Conservation (phyloP, 106 monocot genomes). For the Dendrobium nobile region DNA sequence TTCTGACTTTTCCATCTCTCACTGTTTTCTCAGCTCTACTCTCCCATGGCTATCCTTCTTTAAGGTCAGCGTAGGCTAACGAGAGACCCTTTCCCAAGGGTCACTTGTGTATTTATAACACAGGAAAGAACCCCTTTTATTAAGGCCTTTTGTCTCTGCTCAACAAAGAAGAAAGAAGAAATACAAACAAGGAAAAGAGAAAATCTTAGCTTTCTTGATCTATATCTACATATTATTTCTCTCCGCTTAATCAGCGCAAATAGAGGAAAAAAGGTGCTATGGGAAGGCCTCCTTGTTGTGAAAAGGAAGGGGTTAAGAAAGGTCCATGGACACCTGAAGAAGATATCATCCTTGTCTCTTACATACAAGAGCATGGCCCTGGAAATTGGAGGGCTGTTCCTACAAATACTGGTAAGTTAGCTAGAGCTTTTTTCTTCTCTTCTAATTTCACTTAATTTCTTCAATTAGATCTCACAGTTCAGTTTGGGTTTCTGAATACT, state of each 20-base stretch:
- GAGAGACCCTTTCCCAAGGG: background rate
- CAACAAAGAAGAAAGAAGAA: background rate
- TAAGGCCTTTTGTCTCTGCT: constrained; percentile 1
- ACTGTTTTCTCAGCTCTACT: background rate
- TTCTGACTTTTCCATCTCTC: constrained; percentile 22
- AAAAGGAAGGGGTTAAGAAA: constrained; percentile 40
- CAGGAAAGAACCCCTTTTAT: background rate
- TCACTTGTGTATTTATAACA: constrained; percentile 18
- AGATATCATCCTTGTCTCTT: constrained; percentile 35
- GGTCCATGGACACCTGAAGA: constrained; percentile 59
- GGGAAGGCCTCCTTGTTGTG: constrained; percentile 45
- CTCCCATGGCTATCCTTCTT: background rate
- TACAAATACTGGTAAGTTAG: constrained; percentile 26
- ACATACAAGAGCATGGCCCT: constrained; percentile 43
- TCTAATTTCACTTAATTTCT: background rate
- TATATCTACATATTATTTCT: background rate
- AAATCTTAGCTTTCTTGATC: background rate
- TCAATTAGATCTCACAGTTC: background rate
- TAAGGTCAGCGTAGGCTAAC: constrained; percentile 7
- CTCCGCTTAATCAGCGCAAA: background rate
- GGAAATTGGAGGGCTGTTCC: constrained; percentile 48
- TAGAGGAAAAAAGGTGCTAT: constrained; percentile 7
- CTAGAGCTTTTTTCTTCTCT: too few species aligned
- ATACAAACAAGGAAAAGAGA: background rate
- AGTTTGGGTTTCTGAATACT: background rate